Conservation (phyloP, 805 yeast species). For the Saccharomycopsis fibuligera region DNA sequence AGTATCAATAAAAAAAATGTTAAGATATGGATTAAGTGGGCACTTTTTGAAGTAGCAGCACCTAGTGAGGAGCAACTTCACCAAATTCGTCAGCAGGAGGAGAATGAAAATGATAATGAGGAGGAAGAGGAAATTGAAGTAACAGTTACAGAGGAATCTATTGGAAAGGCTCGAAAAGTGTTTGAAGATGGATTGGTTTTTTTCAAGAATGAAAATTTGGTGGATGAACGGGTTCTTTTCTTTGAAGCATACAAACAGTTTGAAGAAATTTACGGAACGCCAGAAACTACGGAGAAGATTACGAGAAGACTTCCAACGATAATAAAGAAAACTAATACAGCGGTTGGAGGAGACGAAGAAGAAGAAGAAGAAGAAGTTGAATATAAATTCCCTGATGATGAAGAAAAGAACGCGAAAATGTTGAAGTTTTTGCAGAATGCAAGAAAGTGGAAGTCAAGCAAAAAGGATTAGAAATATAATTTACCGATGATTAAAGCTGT, state of each 20-base stretch:
- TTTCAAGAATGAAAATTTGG: conserved; percentile 33
- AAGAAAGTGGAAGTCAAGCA: conserved; percentile 20
- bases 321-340: conserved; percentile 33
- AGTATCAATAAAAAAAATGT: conserved; percentile 29
- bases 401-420: conserved; percentile 25
- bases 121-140: conserved; percentile 41
- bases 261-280: conserved; percentile 57
- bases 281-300: conserved; percentile 32
- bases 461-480: no score
- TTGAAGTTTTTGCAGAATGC: conserved; percentile 21
- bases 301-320: conserved; percentile 47
- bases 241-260: conserved; percentile 56
- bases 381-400: conserved; percentile 64
- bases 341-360: conserved; percentile 23
- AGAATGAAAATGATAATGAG: conserved; percentile 24
- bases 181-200: conserved; percentile 48
- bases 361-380: conserved; percentile 54
- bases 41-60: conserved; percentile 62
- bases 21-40: conserved; percentile 55
- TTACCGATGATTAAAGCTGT: no score
- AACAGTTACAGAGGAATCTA: conserved; percentile 44
- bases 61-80: conserved; percentile 50
- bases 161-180: conserved; percentile 43
- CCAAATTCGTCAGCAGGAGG: conserved; percentile 26
- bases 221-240: conserved; percentile 44